Conservation (phyloP, 805 yeast genomes). For the Scheffersomyces lignosus region DNA sequence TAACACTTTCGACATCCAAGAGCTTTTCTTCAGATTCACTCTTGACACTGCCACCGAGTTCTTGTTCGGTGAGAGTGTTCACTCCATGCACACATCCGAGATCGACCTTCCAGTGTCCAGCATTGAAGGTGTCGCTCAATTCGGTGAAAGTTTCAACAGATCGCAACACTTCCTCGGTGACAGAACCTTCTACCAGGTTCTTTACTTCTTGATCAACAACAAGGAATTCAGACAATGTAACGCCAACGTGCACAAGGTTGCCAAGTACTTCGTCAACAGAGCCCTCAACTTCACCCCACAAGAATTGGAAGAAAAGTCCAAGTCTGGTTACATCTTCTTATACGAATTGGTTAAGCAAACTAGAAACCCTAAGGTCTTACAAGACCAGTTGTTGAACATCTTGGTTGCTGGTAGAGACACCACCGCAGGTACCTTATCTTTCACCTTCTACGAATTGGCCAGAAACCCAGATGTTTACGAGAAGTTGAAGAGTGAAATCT, state of each 20-base stretch:
- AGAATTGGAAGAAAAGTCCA: constrained; percentile 29
- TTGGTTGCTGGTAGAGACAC: constrained; percentile 59
- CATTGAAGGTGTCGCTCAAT: constrained; percentile 19
- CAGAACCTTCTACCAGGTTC: constrained; percentile 19
- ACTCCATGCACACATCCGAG: constrained; percentile 21
- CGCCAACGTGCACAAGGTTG: constrained; percentile 29
- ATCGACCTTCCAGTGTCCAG: constrained; percentile 19
- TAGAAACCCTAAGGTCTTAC: constrained; percentile 44
- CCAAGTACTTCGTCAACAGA: constrained; percentile 38
- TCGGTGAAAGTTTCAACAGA: constrained; percentile 34
- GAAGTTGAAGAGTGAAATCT: constrained; percentile 38
- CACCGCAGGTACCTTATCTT: constrained; percentile 52
- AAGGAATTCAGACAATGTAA: constrained; percentile 15
- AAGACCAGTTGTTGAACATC: constrained; percentile 53
- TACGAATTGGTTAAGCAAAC: constrained; percentile 50
- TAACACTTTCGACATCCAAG: constrained; percentile 26
- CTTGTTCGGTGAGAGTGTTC: constrained; percentile 34
- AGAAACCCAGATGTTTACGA: constrained; percentile 39
- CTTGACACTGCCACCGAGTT: constrained; percentile 39
- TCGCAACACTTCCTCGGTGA: constrained; percentile 32
- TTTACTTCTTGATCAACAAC: constrained; percentile 16
- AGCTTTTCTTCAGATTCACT: constrained; percentile 27
- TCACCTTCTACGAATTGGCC: constrained; percentile 44
- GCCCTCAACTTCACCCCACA: constrained; percentile 34
- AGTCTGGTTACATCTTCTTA: constrained; percentile 46